Evolutionary conservation across 371 early-diverging fungal species (phyloP), one percentile per base, ranked within the genome.

Genomic region (Smittium mucronatum): DNA sequence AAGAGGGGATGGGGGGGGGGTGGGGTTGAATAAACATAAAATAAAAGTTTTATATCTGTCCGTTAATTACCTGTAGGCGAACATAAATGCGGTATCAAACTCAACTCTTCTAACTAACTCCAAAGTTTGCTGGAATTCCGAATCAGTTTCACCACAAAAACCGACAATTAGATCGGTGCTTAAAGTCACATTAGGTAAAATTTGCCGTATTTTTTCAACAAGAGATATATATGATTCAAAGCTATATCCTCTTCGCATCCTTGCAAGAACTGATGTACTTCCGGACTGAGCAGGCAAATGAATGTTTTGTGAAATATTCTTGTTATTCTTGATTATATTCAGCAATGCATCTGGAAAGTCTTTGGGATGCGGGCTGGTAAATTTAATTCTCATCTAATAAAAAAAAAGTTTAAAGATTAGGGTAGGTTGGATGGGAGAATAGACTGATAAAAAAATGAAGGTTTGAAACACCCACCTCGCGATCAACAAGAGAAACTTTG

Each of bases 311-410:
- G 89, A 89, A 25, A 90, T 76, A 69, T 90, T 90, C 29, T 86
- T 81, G 69, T 82, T 74, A 64, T 82, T 83, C 15, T 85, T 83
- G 67, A 90, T 89, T 32, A 87, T 72, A 65, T 86, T 78, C 65
- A 90, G 70, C 25, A 90, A 75, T 47, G 87, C 87, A 26, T 85
- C 85, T 25, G 90, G 90, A 69, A 90, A 90, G 73, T 90, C 90
- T 76, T 90, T 90, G 32, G 90, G 90, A 73, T 90, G 90, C 29
- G 90, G 90, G 34, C 88, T 88, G 11, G 90, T 89, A 70, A 90
- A 90, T 47, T 89, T 82, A 63, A 90, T 81, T 64, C 90, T 85
- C 86, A 90, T 86, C 80, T n/a, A 65, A 15, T 61, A n/a, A 61
- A 61, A 61, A 61, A 33, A 30, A 61, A 61, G 26, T 11, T 33